These are phyloP conservation scores for Cercospora beticola DNA, from an alignment of 2,329 filamentous ascomycete genomes.

Conservation along the genomic window DNA sequence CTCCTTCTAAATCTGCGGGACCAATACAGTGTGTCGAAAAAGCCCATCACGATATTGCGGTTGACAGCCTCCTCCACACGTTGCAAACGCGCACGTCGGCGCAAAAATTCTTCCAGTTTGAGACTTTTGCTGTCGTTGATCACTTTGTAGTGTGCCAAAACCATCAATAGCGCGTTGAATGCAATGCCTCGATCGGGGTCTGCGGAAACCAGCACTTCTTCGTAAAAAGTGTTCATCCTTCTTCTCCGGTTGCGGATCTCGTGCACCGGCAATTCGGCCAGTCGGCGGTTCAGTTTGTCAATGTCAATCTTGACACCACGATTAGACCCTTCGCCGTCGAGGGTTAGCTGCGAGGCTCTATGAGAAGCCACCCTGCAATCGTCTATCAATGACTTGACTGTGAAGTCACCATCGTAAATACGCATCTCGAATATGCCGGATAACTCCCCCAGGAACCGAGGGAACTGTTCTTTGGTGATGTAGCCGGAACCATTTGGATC, in stretches of 20 bases:
- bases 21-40: constrained; percentile 94
- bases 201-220: constrained; percentile 91
- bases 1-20: constrained; percentile 76
- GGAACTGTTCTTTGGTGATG: constrained; percentile 86
- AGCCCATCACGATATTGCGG: constrained; percentile 84
- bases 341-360: constrained; percentile 53
- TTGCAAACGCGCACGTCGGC: constrained; percentile 84
- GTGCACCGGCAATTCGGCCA: constrained; percentile 70
- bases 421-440: constrained; percentile 97
- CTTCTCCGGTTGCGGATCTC: constrained; percentile 73
- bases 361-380: constrained; percentile 63
- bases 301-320: constrained; percentile 62
- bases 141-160: constrained; percentile 96
- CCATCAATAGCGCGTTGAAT: constrained; percentile 91
- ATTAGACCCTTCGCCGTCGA: constrained; percentile 39
- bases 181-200: constrained; percentile 87
- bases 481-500: constrained; percentile 89
- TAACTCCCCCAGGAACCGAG: constrained; percentile 81
- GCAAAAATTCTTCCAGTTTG: constrained; percentile 89
- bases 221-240: constrained; percentile 91
- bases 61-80: constrained; percentile 93
- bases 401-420: constrained; percentile 89
- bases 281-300: constrained; percentile 68
- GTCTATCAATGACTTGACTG: constrained; percentile 81
- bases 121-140: constrained; percentile 97